A percentile compares a stretch with the other conserved stretches of the same genome.
Conservation (phyloP, 164 flowering plant species). For the Nymphaea thermarum region DNA sequence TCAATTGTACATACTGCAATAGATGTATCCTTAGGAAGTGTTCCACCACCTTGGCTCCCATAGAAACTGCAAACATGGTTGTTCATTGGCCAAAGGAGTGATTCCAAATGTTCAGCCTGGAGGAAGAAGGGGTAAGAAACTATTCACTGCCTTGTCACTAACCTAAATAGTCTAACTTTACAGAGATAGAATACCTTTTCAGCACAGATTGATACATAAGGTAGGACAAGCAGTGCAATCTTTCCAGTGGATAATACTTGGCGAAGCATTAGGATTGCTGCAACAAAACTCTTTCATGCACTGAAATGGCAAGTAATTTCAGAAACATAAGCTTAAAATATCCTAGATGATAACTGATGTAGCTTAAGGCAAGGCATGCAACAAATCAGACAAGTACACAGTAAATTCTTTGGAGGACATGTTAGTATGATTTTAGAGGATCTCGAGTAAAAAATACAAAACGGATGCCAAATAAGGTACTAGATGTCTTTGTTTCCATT, state of each 20-base stretch:
- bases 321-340: not conserved
- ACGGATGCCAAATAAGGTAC: no score
- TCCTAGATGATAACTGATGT: not conserved
- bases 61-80: conserved; percentile 91
- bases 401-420: not conserved
- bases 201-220: conserved; percentile 92
- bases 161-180: no score
- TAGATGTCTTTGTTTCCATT: no score
- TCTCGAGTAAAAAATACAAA: no score
- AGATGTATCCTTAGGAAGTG: conserved; percentile 90
- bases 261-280: conserved; percentile 90
- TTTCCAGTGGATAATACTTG: conserved; percentile 65
- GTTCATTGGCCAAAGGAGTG: conserved; percentile 72
- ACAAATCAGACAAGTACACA: not conserved
- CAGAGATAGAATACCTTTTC: conserved; percentile 67
- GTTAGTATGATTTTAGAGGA: no score
- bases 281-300: conserved; percentile 99
- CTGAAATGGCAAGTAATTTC: conserved; percentile 25
- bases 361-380: not conserved
- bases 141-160: no score
- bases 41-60: conserved; percentile 65
- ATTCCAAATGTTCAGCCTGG: conserved; percentile 91
- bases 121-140: no score
- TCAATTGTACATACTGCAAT: conserved; percentile 97
- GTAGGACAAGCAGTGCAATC: conserved; percentile 94